Percentiles rank a stretch among this genome's conserved stretches.
These are phyloP conservation scores for Botrytis deweyae DNA, from an alignment of 2,329 filamentous ascomycete species.

Conservation along the genomic window DNA sequence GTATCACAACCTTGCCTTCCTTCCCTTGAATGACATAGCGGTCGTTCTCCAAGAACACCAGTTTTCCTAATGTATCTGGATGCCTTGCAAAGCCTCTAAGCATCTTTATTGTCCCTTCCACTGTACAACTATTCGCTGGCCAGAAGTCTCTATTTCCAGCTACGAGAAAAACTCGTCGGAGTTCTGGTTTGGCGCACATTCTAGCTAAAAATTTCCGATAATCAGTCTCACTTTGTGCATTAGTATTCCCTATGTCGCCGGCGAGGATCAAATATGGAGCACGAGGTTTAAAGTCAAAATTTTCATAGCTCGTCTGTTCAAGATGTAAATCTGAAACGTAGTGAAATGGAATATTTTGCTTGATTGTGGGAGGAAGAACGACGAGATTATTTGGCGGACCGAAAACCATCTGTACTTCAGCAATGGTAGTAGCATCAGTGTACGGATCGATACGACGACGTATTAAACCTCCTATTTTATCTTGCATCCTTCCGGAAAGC, in stretches of 20 bases:
- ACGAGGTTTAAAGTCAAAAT: neutral
- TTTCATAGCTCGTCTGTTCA: neutral
- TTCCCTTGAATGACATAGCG: neutral
- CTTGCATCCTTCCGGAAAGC: neutral
- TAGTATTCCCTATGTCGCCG: neutral
- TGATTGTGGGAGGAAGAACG: neutral
- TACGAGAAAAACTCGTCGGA: conserved; percentile 1
- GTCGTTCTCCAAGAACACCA: conserved; percentile 2
- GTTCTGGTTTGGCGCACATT: conserved; percentile 9
- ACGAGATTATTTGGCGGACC: neutral
- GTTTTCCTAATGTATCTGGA: neutral
- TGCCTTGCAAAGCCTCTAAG: neutral
- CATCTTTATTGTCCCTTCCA: neutral
- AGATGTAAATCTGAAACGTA: conserved; percentile 17
- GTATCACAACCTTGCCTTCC: neutral
- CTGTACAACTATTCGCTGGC: neutral
- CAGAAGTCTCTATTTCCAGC: conserved; percentile 14
- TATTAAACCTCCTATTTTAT: neutral
- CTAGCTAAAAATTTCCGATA: neutral
- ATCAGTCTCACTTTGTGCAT: neutral
- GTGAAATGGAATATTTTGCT: neutral
- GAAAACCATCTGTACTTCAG: neutral
- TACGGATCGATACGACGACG: neutral
- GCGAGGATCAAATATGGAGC: neutral
- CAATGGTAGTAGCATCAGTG: neutral